Evolutionary conservation across 225 moss, liverwort and hornwort genomes (phyloP).

Genomic region (Rhytidiadelphus loreus): DNA sequence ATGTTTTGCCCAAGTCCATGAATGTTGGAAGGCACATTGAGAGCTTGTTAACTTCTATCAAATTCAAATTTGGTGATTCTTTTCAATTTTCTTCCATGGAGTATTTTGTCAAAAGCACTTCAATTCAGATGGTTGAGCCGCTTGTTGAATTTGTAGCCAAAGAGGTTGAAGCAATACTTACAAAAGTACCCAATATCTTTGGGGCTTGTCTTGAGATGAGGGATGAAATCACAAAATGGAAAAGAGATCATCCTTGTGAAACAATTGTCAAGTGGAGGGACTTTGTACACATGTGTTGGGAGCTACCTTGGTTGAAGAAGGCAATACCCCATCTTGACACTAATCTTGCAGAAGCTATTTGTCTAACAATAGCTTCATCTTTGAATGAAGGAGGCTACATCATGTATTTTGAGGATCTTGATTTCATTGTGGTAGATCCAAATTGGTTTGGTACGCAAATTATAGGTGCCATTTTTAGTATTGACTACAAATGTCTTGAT

Average conservation of each 20-base stretch:
- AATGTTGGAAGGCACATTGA: neutral
- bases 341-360: neutral
- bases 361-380: neutral
- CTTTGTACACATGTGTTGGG: neutral
- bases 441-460: neutral
- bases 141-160: neutral
- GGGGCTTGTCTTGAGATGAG: neutral
- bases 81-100: neutral
- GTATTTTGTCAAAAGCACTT: neutral
- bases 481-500: neutral
- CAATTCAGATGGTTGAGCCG: neutral
- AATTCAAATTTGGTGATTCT: neutral
- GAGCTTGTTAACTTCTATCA: accelerated
- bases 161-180: neutral
- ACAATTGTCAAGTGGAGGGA: neutral
- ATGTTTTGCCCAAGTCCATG: neutral
- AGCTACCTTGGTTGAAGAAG: too few relatives aligned
- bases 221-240: neutral
- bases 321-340: accelerated
- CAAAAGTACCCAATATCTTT: neutral
- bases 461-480: neutral
- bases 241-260: neutral
- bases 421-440: neutral
- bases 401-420: neutral
- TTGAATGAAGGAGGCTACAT: neutral